Percentiles rank a stretch among this genome's conserved stretches.
Evolutionary conservation across 2,329 filamentous ascomycete species (phyloP).

Genomic region (Tolypocladium guangdongense): DNA sequence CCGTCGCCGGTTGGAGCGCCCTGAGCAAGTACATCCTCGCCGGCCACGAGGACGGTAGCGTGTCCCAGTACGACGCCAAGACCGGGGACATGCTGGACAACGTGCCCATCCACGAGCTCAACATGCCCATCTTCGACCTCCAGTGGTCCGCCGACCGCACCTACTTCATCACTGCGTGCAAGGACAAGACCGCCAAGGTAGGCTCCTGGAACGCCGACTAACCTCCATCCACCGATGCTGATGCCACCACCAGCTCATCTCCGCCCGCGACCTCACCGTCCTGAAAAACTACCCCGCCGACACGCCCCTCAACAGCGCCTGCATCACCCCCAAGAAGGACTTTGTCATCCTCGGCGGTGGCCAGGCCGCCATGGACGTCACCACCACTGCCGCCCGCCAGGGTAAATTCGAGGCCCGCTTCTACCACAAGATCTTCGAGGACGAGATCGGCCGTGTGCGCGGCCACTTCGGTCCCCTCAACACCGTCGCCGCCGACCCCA

Average conservation of each 20-base stretch:
- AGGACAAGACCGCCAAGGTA: slow-evolving; percentile 95
- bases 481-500: slow-evolving; percentile 88
- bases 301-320: slow-evolving; percentile 91
- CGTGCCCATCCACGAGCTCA: slow-evolving; percentile 75
- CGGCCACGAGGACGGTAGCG: slow-evolving; percentile 89
- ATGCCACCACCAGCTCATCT: slow-evolving; percentile 51
- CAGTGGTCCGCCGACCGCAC: slow-evolving; percentile 91
- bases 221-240: not conserved
- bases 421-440: slow-evolving; percentile 99
- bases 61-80: slow-evolving; percentile 89
- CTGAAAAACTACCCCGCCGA: slow-evolving; percentile 89
- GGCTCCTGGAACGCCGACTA: slow-evolving; percentile 4
- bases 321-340: slow-evolving; percentile 91
- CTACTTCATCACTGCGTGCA: slow-evolving; percentile 96
- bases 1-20: slow-evolving; percentile 94
- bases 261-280: slow-evolving; percentile 75
- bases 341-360: slow-evolving; percentile 97
- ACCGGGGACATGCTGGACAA: slow-evolving; percentile 74
- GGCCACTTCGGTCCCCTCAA: slow-evolving; percentile 97
- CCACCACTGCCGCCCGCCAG: slow-evolving; percentile 83
- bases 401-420: slow-evolving; percentile 99
- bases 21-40: slow-evolving; percentile 93
- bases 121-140: slow-evolving; percentile 76
- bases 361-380: slow-evolving; percentile 98
- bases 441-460: slow-evolving; percentile 93